Evolutionary conservation across 2,329 filamentous ascomycete species (phyloP).

Genomic region (Didymella pomorum): DNA sequence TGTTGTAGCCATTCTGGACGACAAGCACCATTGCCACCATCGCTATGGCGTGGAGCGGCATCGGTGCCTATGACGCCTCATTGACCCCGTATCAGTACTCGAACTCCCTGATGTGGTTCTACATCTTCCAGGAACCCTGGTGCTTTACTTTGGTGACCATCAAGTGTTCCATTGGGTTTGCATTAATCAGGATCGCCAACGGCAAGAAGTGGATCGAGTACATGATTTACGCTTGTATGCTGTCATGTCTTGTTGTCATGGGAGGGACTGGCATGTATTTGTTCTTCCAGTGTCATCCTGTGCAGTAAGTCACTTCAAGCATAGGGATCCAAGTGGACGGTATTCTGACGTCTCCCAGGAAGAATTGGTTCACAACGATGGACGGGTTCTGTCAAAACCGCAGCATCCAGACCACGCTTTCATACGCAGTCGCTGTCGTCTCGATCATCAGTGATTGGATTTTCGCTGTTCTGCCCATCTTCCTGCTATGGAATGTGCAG

Average conservation of each 20-base stretch:
- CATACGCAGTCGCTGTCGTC: slow-evolving; percentile 20
- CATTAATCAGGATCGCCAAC: slow-evolving; percentile 23
- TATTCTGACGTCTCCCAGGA: slow-evolving; percentile 6
- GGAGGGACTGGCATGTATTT: slow-evolving; percentile 24
- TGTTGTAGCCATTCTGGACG: slow-evolving; percentile 20
- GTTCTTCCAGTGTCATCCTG: slow-evolving; percentile 23
- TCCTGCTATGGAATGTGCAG: slow-evolving; percentile 61
- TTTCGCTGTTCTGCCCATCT: slow-evolving; percentile 44
- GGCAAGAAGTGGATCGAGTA: slow-evolving; percentile 24
- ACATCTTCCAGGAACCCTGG: slow-evolving; percentile 25
- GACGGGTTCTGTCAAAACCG: slow-evolving; percentile 14
- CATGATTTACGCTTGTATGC: slow-evolving; percentile 23
- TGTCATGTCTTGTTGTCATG: slow-evolving; percentile 16
- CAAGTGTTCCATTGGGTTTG: slow-evolving; percentile 25
- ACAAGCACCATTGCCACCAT: slow-evolving; percentile 18
- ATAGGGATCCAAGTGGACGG: neutral
- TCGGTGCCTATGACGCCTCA: slow-evolving; percentile 18
- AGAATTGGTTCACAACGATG: slow-evolving; percentile 23
- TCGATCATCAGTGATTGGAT: slow-evolving; percentile 31
- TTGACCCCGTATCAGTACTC: slow-evolving; percentile 14
- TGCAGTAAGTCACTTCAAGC: slow-evolving; percentile 12
- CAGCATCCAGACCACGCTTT: slow-evolving; percentile 18
- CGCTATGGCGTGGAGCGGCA: slow-evolving; percentile 23
- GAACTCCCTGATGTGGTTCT: slow-evolving; percentile 25
- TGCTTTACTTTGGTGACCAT: slow-evolving; percentile 24